These are phyloP conservation scores for Tylopilus rubrobrunneus DNA, from an alignment of 768 basidiomycete genomes.

Conservation along the genomic window DNA sequence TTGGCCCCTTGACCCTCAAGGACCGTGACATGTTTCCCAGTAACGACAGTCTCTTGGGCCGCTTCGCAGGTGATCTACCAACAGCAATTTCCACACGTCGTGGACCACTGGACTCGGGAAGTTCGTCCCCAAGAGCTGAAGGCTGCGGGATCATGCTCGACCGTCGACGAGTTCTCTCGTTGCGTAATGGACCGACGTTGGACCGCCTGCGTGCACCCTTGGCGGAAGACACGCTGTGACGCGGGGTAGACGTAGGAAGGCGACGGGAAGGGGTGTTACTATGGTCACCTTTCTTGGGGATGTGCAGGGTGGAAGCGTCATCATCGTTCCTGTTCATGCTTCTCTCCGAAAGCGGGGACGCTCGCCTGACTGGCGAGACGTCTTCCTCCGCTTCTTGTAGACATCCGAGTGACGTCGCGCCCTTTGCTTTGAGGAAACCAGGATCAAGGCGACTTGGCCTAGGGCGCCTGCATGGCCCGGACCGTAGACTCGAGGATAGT, in stretches of 20 bases:
- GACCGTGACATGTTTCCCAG: slow-evolving; percentile 38
- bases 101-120: slow-evolving; percentile 28
- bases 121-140: slow-evolving; percentile 42
- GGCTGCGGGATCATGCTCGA: slow-evolving; percentile 80
- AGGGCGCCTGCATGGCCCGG: slow-evolving; percentile 39
- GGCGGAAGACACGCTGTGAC: slow-evolving; percentile 28
- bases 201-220: slow-evolving; percentile 58
- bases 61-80: slow-evolving; percentile 53
- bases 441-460: slow-evolving; percentile 68
- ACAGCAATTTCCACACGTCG: slow-evolving; percentile 40
- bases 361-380: slow-evolving; percentile 28
- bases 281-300: slow-evolving; percentile 35
- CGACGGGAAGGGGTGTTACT: slow-evolving; percentile 48
- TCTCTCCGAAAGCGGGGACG: slow-evolving; percentile 57
- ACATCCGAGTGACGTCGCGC: slow-evolving; percentile 50
- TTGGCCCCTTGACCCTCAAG: slow-evolving; percentile 30
- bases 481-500: slow-evolving; percentile 12
- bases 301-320: slow-evolving; percentile 19
- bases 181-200: slow-evolving; percentile 70
- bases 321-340: slow-evolving; percentile 49
- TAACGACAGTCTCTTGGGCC: slow-evolving; percentile 55
- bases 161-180: slow-evolving; percentile 67
- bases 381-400: slow-evolving; percentile 73
- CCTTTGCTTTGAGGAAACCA: slow-evolving; percentile 57
- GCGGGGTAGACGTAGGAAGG: slow-evolving; percentile 43